Conservation (phyloP, 176 grass and related monocot genomes). For the Oropetium thomaeum region DNA sequence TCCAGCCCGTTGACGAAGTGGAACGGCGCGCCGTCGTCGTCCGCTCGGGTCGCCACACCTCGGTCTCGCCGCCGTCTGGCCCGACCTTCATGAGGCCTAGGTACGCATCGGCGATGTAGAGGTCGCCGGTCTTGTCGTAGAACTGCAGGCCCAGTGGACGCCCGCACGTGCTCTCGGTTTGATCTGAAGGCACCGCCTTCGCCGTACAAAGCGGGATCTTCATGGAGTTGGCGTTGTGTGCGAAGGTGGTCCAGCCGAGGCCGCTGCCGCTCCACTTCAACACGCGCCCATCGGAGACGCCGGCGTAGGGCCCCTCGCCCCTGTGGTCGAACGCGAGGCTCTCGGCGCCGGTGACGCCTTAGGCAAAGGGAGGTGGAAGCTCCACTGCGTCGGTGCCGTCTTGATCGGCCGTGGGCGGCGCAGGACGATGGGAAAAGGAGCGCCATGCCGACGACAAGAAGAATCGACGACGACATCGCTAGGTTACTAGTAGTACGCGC, state of each 20-base stretch:
- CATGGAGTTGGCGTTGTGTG: constrained; percentile 32
- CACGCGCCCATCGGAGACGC: constrained; percentile 55
- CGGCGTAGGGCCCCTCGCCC: constrained; percentile 51
- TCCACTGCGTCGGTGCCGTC: neutral
- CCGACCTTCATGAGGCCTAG: constrained; percentile 40
- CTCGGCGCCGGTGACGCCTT: constrained; percentile 31
- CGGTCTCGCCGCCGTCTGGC: constrained; percentile 32
- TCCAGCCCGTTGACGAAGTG: constrained; percentile 36
- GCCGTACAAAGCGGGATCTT: constrained; percentile 15
- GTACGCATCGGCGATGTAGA: constrained; percentile 72
- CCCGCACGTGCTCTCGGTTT: constrained; percentile 54
- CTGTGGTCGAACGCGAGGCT: constrained; percentile 54
- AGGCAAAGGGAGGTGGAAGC: neutral
- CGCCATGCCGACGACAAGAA: neutral
- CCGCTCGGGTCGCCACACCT: constrained; percentile 36
- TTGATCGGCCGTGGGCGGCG: neutral
- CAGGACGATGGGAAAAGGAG: neutral
- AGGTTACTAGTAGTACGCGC: neutral
- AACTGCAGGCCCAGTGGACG: constrained; percentile 60
- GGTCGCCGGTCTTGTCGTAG: constrained; percentile 38
- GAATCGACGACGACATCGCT: neutral
- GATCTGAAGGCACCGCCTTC: neutral
- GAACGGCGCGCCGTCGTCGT: constrained; percentile 30
- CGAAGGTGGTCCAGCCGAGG: constrained; percentile 47
- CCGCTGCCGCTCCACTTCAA: constrained; percentile 47